Base-by-base conservation (phyloP, 768 basidiomycete species). In the Lenzites betulinus region DNA sequence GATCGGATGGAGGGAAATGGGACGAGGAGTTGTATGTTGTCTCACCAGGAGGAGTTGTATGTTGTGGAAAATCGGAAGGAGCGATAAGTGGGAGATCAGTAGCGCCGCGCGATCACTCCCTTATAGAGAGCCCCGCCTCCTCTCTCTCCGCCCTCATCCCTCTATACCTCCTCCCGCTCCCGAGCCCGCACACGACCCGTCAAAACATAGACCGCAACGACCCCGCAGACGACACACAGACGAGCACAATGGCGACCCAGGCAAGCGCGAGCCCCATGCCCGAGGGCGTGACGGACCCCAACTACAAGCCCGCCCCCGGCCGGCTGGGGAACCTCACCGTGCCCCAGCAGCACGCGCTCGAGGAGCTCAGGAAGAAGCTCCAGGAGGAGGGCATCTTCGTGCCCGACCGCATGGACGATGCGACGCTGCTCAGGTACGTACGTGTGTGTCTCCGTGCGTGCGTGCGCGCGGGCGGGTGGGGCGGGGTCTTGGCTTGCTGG, bases 241-340 rank as follows among this genome's bases (percentile, higher is more conserved):
- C 36, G 42, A 28, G 46, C 20, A 60, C 46, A 41, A 51, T 57
- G 44, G 39, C 42, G 11, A 49, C 54, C n/a, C 56, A 58, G 20
- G 84, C 83, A 51, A 83, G 76, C 71, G 85, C 79, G 52, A 83
- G 82, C 43, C 75, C 81, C 1, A 75, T 86, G 69, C 85, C 86
- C 18, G 75, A 74, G 36, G 85, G 85, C 58, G 75, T 86, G 60
- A 86, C 86, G 3, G 82, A 88, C 73, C 80, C 85, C 18, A 81
- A 81, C 71, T 89, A 86, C 73, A 83, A 77, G 66, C 88, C 89
- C 13, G 76, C 77, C 1, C 86, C 91, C 20, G 92, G 93, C 16
- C 81, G 87, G 30, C 75, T 92, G 39, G 93, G 93, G n/a, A 93
- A 94, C 72, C 81, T 95, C 67, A 82, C 83, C 1, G 70, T 78